Evolutionary conservation across 192 early-diverging fungal genomes (phyloP).

Genomic region (Podila epicladia): DNA sequence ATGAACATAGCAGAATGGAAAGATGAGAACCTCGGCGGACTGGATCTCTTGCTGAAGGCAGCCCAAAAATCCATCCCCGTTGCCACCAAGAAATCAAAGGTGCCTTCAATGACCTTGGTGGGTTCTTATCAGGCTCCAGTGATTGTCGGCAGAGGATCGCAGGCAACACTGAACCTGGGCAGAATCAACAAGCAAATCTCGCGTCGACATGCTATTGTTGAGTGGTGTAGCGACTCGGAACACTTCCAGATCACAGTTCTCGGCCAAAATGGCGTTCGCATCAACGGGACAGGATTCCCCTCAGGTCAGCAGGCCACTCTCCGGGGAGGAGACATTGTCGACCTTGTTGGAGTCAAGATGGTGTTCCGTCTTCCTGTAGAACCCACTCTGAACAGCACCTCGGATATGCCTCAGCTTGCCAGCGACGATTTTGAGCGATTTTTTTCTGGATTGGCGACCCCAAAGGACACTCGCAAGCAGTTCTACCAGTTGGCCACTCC

Average conservation of each 20-base stretch:
- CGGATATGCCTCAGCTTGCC: not conserved
- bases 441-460: constrained; percentile 19
- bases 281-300: constrained; percentile 52
- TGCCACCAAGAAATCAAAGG: constrained; percentile 17
- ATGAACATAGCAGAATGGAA: constrained; percentile 19
- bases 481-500: constrained; percentile 24
- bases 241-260: constrained; percentile 57
- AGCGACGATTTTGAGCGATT: constrained; percentile 4
- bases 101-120: constrained; percentile 25
- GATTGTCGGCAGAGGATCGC: constrained; percentile 58
- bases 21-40: constrained; percentile 15
- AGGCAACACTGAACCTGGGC: constrained; percentile 58
- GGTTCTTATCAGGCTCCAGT: constrained; percentile 42
- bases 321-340: constrained; percentile 49
- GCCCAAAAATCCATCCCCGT: constrained; percentile 19
- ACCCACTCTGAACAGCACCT: not conserved
- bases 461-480: constrained; percentile 4
- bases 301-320: constrained; percentile 51
- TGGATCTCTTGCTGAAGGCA: constrained; percentile 35
- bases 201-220: constrained; percentile 58
- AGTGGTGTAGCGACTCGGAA: constrained; percentile 19
- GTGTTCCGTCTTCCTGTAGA: constrained; percentile 44
- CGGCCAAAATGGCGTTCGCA: constrained; percentile 57
- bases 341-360: constrained; percentile 60
- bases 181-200: constrained; percentile 60